A percentile compares a stretch with the other conserved stretches of the same genome.
phyloP scores from a whole-genome alignment of 164 flowering plant genomes.

The Annona squamosa region DNA sequence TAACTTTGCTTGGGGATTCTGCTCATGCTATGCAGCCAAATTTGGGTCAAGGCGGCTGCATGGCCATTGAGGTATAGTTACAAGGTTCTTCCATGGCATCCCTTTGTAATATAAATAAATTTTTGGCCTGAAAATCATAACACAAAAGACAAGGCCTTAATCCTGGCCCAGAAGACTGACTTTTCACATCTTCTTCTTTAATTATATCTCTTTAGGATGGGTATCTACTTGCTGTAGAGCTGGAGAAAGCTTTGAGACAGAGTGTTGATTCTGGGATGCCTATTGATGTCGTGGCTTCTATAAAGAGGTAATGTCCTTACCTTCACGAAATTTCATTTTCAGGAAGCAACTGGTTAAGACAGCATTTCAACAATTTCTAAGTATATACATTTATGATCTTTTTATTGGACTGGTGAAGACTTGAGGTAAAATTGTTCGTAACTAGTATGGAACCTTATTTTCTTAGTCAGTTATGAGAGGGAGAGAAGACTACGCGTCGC shows the following conservation, averaged over 20 bases:
- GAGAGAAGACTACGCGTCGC: slow-evolving; percentile 23
- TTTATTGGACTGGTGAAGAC: background rate
- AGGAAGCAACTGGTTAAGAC: background rate
- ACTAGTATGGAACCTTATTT: background rate
- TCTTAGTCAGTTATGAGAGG: slow-evolving; percentile 23
- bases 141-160: background rate
- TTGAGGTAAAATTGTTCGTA: background rate
- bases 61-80: slow-evolving; percentile 34
- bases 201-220: slow-evolving; percentile 20
- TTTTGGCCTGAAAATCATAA: no score
- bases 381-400: no score
- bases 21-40: slow-evolving; percentile 39
- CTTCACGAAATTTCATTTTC: background rate
- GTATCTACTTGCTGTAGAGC: slow-evolving; percentile 28
- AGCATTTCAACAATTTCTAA: background rate
- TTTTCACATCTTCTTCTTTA: background rate
- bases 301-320: slow-evolving; percentile 17
- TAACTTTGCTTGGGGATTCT: slow-evolving; percentile 33
- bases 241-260: slow-evolving; percentile 15
- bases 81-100: background rate
- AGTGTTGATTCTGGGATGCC: slow-evolving; percentile 1
- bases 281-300: slow-evolving; percentile 16
- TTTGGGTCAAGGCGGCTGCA: slow-evolving; percentile 41
- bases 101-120: background rate
- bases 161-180: background rate